phyloP scores from a whole-genome alignment of 176 grass and related monocot genomes.

The Urochloa ruziziensis region DNA sequence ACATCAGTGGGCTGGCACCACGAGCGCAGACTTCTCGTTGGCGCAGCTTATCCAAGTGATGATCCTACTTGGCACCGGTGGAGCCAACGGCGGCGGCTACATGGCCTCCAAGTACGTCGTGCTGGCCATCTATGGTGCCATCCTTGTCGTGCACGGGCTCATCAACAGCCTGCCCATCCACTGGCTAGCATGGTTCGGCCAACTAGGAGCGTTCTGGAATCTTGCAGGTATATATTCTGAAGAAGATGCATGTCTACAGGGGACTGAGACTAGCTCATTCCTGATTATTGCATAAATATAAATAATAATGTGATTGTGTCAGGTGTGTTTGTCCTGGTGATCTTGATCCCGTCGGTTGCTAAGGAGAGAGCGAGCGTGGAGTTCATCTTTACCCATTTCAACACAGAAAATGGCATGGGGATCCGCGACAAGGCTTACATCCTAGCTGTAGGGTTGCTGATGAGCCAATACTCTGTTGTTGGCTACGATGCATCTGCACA shows the following conservation, averaged over 20 bases:
- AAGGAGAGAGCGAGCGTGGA: constrained; percentile 43
- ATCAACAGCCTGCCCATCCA: constrained; percentile 52
- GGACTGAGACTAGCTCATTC: too few relatives aligned
- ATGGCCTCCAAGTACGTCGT: constrained; percentile 52
- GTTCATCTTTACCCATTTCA: constrained; percentile 72
- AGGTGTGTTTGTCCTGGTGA: constrained; percentile 50
- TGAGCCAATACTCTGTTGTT: constrained; percentile 53
- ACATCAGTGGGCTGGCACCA: constrained; percentile 37
- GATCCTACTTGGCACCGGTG: constrained; percentile 47
- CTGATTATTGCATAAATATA: too few relatives aligned
- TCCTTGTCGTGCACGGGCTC: constrained; percentile 45
- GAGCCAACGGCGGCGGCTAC: constrained; percentile 50
- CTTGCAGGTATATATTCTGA: constrained; percentile 21
- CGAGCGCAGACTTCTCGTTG: constrained; percentile 49
- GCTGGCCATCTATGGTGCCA: constrained; percentile 34
- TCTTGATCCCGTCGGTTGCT: constrained; percentile 52
- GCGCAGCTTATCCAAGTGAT: constrained; percentile 58
- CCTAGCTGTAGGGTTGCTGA: constrained; percentile 54
- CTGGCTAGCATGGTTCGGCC: constrained; percentile 37
- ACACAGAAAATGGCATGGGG: constrained; percentile 52
- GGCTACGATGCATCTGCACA: constrained; percentile 71
- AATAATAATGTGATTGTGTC: not conserved
- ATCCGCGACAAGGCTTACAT: constrained; percentile 58
- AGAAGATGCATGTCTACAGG: too few relatives aligned
- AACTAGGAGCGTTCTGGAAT: constrained; percentile 49